A percentile compares a stretch with the other conserved stretches of the same genome.
Conservation (phyloP, 225 moss, liverwort and hornwort species). For the Bryoerythrophyllum caledonicum region DNA sequence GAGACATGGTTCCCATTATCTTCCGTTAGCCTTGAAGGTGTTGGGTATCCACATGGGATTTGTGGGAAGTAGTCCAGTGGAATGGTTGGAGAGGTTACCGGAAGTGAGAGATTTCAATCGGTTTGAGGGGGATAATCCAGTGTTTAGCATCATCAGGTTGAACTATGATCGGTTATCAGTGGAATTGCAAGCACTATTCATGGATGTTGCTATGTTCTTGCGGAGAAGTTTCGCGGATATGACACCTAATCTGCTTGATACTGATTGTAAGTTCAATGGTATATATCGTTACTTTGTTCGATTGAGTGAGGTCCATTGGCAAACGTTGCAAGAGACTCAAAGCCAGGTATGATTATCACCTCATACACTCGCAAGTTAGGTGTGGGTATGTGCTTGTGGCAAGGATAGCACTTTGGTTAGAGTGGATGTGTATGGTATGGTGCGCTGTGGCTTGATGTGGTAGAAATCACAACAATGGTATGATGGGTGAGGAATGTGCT, state of each 20-base stretch:
- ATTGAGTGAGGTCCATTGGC: background rate
- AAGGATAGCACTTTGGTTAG: too few species aligned
- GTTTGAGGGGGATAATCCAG: background rate
- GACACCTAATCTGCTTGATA: too few species aligned
- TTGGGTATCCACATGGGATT: background rate
- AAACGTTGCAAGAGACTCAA: background rate
- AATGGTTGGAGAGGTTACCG: background rate
- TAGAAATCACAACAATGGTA: too few species aligned
- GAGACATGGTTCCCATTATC: background rate
- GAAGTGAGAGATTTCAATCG: background rate
- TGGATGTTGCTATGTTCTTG: too few species aligned
- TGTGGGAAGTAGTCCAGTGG: background rate
- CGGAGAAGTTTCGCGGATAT: background rate
- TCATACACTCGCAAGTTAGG: too few species aligned
- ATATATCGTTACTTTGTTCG: background rate
- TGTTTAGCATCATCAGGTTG: background rate
- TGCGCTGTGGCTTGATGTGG: too few species aligned
- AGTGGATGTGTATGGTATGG: too few species aligned
- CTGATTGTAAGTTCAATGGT: too few species aligned
- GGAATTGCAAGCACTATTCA: background rate
- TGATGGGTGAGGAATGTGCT: too few species aligned
- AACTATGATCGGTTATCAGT: background rate
- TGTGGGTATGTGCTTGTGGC: too few species aligned
- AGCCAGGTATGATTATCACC: background rate
- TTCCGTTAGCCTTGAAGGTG: constrained; percentile 3